Conservation (phyloP, 2,329 filamentous ascomycete genomes). For the Aspergillus ibericus region DNA sequence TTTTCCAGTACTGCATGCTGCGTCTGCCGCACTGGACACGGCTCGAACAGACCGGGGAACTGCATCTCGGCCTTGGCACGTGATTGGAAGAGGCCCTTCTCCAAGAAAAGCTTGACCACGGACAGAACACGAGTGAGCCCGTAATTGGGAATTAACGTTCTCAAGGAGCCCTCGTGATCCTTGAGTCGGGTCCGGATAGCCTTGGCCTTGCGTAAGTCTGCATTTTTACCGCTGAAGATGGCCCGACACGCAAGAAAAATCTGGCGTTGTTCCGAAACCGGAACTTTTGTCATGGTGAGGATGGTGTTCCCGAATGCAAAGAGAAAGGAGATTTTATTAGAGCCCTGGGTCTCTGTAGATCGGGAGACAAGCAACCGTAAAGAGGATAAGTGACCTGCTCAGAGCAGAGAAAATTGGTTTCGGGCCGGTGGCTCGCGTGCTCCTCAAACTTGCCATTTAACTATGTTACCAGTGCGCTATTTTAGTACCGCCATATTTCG, state of each 20-base stretch:
- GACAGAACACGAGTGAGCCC: neutral
- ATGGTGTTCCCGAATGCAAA: neutral
- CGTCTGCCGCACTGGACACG: neutral
- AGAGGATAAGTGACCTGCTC: no score
- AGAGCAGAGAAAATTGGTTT: no score
- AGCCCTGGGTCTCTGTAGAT: no score
- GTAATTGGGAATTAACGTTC: neutral
- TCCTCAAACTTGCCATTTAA: no score
- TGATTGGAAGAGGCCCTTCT: neutral
- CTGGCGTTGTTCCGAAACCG: neutral
- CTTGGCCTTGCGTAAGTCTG: neutral
- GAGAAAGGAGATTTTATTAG: no score
- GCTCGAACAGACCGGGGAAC: neutral
- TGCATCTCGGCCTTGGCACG: neutral
- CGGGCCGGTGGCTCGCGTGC: no score
- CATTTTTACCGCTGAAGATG: neutral
- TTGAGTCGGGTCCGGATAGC: neutral
- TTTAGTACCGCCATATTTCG: no score
- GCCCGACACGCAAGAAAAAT: slow-evolving; percentile 5
- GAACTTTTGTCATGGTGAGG: neutral
- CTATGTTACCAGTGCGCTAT: no score
- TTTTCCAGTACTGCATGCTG: neutral
- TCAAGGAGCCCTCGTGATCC: neutral
- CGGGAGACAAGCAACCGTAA: no score
- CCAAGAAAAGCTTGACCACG: neutral